phyloP scores from a whole-genome alignment of 2,329 filamentous ascomycete species.

The Alternaria panax region DNA sequence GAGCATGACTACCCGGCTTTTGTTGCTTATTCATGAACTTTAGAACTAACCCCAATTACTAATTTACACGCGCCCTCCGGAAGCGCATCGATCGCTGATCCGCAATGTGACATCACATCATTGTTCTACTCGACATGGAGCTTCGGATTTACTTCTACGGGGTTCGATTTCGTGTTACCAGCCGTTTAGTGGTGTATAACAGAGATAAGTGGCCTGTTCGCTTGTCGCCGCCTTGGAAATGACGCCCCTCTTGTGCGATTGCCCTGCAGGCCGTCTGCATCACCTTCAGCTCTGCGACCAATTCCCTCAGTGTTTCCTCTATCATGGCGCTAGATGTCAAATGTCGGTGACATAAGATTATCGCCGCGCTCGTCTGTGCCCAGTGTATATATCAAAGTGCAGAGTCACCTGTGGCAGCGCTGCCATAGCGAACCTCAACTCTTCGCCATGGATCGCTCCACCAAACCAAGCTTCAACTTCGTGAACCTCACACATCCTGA shows the following conservation, averaged over 20 bases:
- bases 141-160: slow-evolving; percentile 1
- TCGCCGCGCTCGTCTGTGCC: neutral
- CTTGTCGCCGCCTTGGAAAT: slow-evolving; percentile 12
- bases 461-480: slow-evolving; percentile 38
- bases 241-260: slow-evolving; percentile 6
- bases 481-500: slow-evolving; percentile 43
- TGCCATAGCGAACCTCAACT: neutral
- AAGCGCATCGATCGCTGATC: slow-evolving; percentile 10
- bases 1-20: neutral
- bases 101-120: slow-evolving; percentile 10
- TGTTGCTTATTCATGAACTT: slow-evolving; percentile 19
- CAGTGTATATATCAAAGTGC: slow-evolving; percentile 6
- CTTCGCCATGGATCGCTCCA: slow-evolving; percentile 32
- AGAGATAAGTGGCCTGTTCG: slow-evolving; percentile 1
- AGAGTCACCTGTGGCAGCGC: neutral
- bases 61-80: slow-evolving; percentile 14
- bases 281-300: slow-evolving; percentile 10
- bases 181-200: neutral
- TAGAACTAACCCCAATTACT: slow-evolving; percentile 14
- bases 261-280: slow-evolving; percentile 12
- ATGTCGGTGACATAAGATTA: slow-evolving; percentile 15
- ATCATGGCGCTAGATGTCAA: slow-evolving; percentile 2
- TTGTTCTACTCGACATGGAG: slow-evolving; percentile 1
- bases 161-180: slow-evolving; percentile 10
- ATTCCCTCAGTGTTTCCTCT: slow-evolving; percentile 7